Conservation (phyloP, 306 rosid genomes). For the Dicorynia guianensis region DNA sequence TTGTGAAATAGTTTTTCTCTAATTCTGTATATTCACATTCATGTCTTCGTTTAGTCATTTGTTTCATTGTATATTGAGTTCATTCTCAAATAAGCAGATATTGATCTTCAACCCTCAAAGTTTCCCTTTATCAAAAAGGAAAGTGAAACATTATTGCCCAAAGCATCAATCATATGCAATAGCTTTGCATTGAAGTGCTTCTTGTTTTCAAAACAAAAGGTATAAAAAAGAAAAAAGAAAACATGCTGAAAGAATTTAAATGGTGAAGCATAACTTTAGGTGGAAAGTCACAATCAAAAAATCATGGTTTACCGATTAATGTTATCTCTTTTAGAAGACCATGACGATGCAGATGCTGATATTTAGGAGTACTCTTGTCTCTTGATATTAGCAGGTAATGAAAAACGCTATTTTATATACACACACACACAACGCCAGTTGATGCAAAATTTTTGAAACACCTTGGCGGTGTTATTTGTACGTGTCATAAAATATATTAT, state of each 20-base stretch:
- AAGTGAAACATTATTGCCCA: constrained; percentile 32
- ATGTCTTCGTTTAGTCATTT: constrained; percentile 39
- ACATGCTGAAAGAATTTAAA: constrained; percentile 10
- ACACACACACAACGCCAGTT: too few species aligned
- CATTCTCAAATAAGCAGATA: constrained; percentile 9
- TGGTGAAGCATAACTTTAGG: constrained; percentile 22
- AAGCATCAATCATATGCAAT: constrained; percentile 47
- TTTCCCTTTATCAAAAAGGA: neutral
- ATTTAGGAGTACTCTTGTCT: too few species aligned
- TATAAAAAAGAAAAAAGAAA: constrained; percentile 11
- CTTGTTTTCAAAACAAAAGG: constrained; percentile 39
- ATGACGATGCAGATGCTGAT: too few species aligned
- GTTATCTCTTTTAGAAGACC: too few species aligned
- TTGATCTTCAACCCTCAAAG: neutral
- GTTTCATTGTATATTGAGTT: constrained; percentile 21
- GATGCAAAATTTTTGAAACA: too few species aligned
- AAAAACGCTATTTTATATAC: too few species aligned
- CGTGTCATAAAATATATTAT: too few species aligned
- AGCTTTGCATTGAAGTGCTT: constrained; percentile 37
- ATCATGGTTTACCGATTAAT: too few species aligned
- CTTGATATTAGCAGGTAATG: too few species aligned
- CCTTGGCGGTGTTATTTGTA: too few species aligned
- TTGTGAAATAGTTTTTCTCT: too few species aligned
- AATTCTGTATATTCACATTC: constrained; percentile 30
- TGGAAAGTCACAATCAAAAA: neutral